Percentiles rank a stretch among this genome's conserved stretches.
Conservation (phyloP, 805 yeast species). For the Lachancea thermotolerans region DNA sequence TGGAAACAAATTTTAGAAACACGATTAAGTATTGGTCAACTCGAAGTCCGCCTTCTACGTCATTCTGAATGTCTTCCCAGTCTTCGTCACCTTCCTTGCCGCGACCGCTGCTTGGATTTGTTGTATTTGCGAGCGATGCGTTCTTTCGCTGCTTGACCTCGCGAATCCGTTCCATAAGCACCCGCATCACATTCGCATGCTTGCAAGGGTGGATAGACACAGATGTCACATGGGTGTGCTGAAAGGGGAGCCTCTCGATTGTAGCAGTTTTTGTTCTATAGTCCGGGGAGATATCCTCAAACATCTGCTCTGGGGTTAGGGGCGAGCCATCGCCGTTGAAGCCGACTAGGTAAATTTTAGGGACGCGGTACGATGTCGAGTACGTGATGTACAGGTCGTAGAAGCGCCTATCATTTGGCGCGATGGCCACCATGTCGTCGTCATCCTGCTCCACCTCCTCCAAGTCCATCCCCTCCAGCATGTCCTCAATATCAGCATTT, state of each 20-base stretch:
- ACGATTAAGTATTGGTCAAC: conserved; percentile 89
- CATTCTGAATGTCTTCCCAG: conserved; percentile 49
- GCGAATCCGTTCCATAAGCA: conserved; percentile 69
- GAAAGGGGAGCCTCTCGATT: conserved; percentile 85
- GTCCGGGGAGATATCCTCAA: conserved; percentile 87
- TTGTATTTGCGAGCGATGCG: no score
- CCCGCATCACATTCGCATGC: conserved; percentile 91
- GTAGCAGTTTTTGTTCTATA: conserved; percentile 95
- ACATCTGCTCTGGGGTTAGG: conserved; percentile 81
- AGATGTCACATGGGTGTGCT: conserved; percentile 50
- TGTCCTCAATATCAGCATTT: conserved; percentile 21
- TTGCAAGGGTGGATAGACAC: conserved; percentile 95
- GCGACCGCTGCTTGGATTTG: no score
- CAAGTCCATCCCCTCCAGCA: conserved; percentile 25
- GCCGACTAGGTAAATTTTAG: conserved; percentile 88
- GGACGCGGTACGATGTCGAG: conserved; percentile 92
- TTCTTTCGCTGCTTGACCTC: conserved; percentile 34
- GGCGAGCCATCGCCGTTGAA: conserved; percentile 81
- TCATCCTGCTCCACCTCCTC: conserved; percentile 31
- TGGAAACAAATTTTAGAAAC: conserved; percentile 87
- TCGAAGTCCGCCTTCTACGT: conserved; percentile 46
- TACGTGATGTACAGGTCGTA: conserved; percentile 89
- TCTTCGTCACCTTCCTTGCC: conserved; percentile 36
- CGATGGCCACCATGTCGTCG: conserved; percentile 39
- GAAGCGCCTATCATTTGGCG: conserved; percentile 47